phyloP scores from a whole-genome alignment of 768 basidiomycete genomes.

The Lactarius hengduanensis region DNA sequence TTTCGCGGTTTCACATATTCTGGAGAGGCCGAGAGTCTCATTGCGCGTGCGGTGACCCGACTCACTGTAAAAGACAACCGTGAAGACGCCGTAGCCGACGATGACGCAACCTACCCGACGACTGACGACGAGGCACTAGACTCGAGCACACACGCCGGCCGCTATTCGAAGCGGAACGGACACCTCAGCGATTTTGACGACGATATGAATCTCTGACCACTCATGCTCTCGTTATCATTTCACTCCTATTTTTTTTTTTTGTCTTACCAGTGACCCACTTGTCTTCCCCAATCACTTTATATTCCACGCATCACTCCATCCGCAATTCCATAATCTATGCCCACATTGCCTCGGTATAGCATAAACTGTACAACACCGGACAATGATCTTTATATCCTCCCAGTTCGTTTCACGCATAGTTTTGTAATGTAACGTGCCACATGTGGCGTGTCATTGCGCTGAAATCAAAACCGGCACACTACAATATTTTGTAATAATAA shows the following conservation, averaged over 20 bases:
- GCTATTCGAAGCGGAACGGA: conserved; percentile 60
- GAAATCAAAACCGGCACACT: conserved; percentile 9
- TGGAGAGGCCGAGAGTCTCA: conserved; percentile 62
- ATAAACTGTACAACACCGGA: conserved; percentile 22
- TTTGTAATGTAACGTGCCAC: conserved; percentile 6
- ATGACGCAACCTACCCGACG: conserved; percentile 45
- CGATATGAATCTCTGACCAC: conserved; percentile 36
- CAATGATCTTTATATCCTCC: conserved; percentile 14
- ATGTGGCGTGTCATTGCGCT: conserved; percentile 12
- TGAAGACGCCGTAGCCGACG: conserved; percentile 34
- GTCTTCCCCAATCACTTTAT: conserved; percentile 15
- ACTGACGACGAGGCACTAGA: conserved; percentile 82
- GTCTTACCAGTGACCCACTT: conserved; percentile 7
- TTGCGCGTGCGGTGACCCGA: conserved; percentile 42
- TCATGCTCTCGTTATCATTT: conserved; percentile 5
- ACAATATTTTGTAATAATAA: conserved; percentile 23
- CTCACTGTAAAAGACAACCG: conserved; percentile 36
- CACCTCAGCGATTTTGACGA: conserved; percentile 41
- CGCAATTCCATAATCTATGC: conserved; percentile 23
- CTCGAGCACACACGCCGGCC: conserved; percentile 57
- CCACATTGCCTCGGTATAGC: conserved; percentile 20
- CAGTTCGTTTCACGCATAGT: conserved; percentile 10
- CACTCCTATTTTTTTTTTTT: conserved; percentile 7
- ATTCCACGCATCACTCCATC: conserved; percentile 23
- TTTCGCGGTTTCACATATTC: conserved; percentile 93